Percentiles rank a stretch among this genome's conserved stretches.
phyloP scores from a whole-genome alignment of 2,329 filamentous ascomycete species.

The Aspergillus ibericus region DNA sequence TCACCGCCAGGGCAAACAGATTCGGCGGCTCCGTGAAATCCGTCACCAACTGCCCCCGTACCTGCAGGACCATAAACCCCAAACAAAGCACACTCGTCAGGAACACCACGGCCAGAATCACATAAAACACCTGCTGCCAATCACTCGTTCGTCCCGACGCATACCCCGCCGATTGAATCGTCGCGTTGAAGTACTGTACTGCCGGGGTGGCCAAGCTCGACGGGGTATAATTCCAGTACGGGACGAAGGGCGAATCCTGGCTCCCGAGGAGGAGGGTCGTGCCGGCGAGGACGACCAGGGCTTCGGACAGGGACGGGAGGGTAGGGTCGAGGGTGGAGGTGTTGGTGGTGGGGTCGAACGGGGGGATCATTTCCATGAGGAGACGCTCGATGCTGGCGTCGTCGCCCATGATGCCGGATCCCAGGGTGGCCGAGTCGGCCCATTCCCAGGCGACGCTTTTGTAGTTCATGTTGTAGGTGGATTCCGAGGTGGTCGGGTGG shows the following conservation, averaged over 20 bases:
- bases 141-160: conserved; percentile 61
- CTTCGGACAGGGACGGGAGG: conserved; percentile 70
- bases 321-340: conserved; percentile 47
- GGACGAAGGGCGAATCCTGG: conserved; percentile 60
- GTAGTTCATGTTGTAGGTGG: conserved; percentile 52
- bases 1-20: conserved; percentile 70
- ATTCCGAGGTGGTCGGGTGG: conserved; percentile 33
- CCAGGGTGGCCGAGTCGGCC: conserved; percentile 57
- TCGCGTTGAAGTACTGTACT: conserved; percentile 63
- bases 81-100: conserved; percentile 66
- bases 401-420: conserved; percentile 55
- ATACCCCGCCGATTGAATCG: conserved; percentile 66
- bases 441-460: conserved; percentile 57
- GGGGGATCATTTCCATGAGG: conserved; percentile 56
- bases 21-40: conserved; percentile 79
- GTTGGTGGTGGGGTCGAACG: conserved; percentile 28
- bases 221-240: conserved; percentile 53
- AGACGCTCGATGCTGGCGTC: conserved; percentile 62
- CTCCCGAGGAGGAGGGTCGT: conserved; percentile 65
- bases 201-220: conserved; percentile 48
- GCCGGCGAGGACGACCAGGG: conserved; percentile 67
- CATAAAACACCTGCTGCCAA: conserved; percentile 68
- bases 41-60: conserved; percentile 63
- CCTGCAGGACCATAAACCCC: conserved; percentile 59
- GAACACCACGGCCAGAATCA: conserved; percentile 66